Base-by-base conservation (phyloP, 306 rosid species). In the Quercus berberidifolia region DNA sequence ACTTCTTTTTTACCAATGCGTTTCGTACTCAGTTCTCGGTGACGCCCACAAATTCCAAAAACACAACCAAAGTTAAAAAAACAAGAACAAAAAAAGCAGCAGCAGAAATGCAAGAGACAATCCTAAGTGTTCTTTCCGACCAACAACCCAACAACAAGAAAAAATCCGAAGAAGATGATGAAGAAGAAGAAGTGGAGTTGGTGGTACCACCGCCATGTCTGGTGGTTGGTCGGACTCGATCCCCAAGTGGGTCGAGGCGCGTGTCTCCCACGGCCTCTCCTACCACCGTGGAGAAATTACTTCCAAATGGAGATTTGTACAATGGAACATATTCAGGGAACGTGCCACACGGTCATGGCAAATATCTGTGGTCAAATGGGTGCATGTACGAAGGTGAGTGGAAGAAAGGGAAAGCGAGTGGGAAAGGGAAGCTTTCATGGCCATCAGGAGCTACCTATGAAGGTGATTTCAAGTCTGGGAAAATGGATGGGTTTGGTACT, bases 301-400 rank as follows among this genome's bases (percentile, higher is more conserved):
- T 80, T 5, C 80, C 73, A 0, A 88, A 88, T 76, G 87, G 89
- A 5, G 89, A 85, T 79, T 56, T 88, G 14, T 88, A 88, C 74
- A 76, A 76, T 19, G 91, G 91, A 2, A 76, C 82, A 60, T 13
- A 83, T 4, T 52, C 69, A 12, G 80, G 82, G 2, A 85, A 85
- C 58, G 76, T 56, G 3, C 91, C 89, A 1, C 86, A 85, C 80
- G 89, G 89, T 25, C 19, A 12, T 1, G 89, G 91, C 1, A 88
- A 80, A 25, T 88, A 88, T 52, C 79, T 85, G 3, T 88, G 91
- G 91, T 81, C 84, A 0, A 87, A 88, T 55, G 91, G 91, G 4
- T 85, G 91, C 77, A 85, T 85, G 84, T 88, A 85, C 71, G 82
- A 85, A 67, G 89, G 91, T 0, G 91, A 85, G 10, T 85, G 91